Base-by-base conservation (phyloP, 2,329 filamentous ascomycete genomes). In the Colletotrichum destructivum region DNA sequence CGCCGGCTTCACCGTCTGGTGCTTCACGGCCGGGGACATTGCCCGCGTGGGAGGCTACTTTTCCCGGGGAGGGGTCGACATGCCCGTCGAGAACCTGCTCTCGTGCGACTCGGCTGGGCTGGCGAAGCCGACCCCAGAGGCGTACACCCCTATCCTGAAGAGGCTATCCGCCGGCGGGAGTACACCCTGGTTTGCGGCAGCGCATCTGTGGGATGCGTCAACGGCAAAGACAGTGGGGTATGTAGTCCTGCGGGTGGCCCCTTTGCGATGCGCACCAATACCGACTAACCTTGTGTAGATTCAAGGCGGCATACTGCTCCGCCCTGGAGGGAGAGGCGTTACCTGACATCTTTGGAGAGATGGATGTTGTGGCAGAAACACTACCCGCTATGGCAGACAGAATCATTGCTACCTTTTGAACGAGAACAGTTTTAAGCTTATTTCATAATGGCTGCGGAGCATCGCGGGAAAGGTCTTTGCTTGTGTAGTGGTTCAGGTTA, bases 171-270 rank as follows among this genome's bases (percentile, higher is more conserved):
- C 74, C 0, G 78, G 79, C 0, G 64, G 68, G 8, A 31, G 47
- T n/a, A 79, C 84, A 69, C 83, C 82, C 56, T 90, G 88, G 88
- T 90, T 89, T 76, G 88, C 87, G 1, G 88, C 88, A 0, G 88
- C 87, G 23, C 88, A 90, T 79, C 86, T 87, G 81, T 90, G 88
- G 88, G 88, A 90, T 80, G 87, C 88, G 1, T 82, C 83, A 15
- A 86, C 87, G 2, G 88, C 88, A 2, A 82, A 81, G 61, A 82
- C 81, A 66, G 82, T 82, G 16, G 87, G 86, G 74, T 84, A 69
- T 60, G 75, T 76, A 18, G 4, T 52, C 35, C 21, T 15, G 18
- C 18, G 5, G 1, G 11, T 8, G 4, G 16, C 11, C 16, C 42
- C 26, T 71, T 51, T 35, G 31, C 31, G 3, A 12, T 2, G 4